Evolutionary conservation across 257 asterid species (phyloP).

Genomic region (Euphrasia confusa): DNA sequence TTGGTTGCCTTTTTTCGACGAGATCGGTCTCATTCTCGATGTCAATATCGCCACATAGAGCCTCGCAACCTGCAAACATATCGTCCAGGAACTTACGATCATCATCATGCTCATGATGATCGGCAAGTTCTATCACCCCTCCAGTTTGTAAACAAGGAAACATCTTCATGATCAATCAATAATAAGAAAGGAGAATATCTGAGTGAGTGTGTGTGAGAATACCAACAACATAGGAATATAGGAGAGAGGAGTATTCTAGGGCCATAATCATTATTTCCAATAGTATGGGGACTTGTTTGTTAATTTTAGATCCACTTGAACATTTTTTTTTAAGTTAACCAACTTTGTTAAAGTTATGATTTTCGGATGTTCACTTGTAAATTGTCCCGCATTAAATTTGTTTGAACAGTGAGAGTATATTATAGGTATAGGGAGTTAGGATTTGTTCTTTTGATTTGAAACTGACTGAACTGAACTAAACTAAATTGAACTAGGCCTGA

Average conservation of each 20-base stretch:
- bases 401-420: too few relatives aligned
- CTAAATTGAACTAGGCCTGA: too few relatives aligned
- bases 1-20: slow-evolving; percentile 9
- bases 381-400: too few relatives aligned
- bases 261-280: slow-evolving; percentile 2
- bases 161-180: slow-evolving; percentile 4
- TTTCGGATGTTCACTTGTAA: too few relatives aligned
- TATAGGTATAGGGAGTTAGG: too few relatives aligned
- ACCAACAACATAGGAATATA: too few relatives aligned
- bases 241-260: too few relatives aligned
- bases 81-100: slow-evolving; percentile 19
- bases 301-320: neutral
- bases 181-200: neutral
- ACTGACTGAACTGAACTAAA: too few relatives aligned
- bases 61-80: slow-evolving; percentile 16
- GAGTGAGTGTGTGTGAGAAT: neutral
- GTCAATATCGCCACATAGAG: neutral
- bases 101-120: neutral
- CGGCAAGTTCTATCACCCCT: slow-evolving; percentile 3
- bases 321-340: neutral
- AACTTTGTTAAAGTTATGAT: too few relatives aligned
- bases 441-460: too few relatives aligned
- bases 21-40: neutral
- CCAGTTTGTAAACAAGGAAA: slow-evolving; percentile 16
- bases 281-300: neutral